A percentile compares a stretch with the other conserved stretches of the same genome.
These are phyloP conservation scores for Amanita exitialis DNA, from an alignment of 768 basidiomycete species.

Conservation along the genomic window DNA sequence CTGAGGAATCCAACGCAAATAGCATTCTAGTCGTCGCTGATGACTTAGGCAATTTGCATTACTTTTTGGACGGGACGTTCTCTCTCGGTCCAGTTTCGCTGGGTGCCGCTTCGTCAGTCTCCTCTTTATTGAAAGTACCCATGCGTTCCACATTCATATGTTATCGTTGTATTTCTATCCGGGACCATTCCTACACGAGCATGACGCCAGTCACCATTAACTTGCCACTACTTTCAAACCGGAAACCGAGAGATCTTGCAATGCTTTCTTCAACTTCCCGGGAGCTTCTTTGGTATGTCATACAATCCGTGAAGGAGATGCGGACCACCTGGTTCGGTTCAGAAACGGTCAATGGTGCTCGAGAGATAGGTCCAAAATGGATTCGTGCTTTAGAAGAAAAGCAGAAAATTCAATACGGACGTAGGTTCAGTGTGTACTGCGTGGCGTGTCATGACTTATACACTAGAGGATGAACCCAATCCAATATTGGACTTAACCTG, in stretches of 20 bases:
- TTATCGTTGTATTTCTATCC: slow-evolving; percentile 23
- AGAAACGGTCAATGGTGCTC: slow-evolving; percentile 53
- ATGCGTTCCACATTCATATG: slow-evolving; percentile 37
- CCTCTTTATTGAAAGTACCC: slow-evolving; percentile 38
- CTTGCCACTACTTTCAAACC: slow-evolving; percentile 46
- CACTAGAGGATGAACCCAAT: slow-evolving; percentile 47
- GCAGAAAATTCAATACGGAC: slow-evolving; percentile 56
- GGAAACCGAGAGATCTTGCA: slow-evolving; percentile 59
- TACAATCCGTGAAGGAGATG: slow-evolving; percentile 68
- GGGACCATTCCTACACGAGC: slow-evolving; percentile 18
- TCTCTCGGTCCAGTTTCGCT: slow-evolving; percentile 47
- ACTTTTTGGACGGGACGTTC: slow-evolving; percentile 71
- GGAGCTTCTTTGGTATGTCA: slow-evolving; percentile 63
- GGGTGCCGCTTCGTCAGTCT: slow-evolving; percentile 19
- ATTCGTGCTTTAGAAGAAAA: slow-evolving; percentile 51
- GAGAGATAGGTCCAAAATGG: slow-evolving; percentile 69
- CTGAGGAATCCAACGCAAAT: slow-evolving; percentile 44
- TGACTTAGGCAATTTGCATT: slow-evolving; percentile 44
- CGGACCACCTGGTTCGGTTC: slow-evolving; percentile 64
- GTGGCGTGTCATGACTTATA: slow-evolving; percentile 8
- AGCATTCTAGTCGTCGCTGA: slow-evolving; percentile 60
- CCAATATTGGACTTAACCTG: slow-evolving; percentile 63
- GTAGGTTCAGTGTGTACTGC: slow-evolving; percentile 26
- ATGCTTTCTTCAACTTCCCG: slow-evolving; percentile 58
- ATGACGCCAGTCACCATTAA: slow-evolving; percentile 37